Conservation (phyloP, 768 basidiomycete species). For the Xerocomellus chrysenteron region DNA sequence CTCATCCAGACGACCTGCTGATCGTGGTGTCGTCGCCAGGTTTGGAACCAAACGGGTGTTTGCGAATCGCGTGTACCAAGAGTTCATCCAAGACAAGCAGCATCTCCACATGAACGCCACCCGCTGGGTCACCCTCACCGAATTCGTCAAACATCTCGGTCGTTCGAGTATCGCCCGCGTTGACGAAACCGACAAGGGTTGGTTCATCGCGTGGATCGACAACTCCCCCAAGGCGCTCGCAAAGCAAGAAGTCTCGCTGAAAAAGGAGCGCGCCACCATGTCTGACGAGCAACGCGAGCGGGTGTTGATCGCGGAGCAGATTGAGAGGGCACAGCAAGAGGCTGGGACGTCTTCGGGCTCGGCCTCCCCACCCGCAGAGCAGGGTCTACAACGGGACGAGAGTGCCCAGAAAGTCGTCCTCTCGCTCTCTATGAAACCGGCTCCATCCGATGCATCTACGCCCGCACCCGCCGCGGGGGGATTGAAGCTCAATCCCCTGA, state of each 20-base stretch:
- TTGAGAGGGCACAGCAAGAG: slow-evolving; percentile 74
- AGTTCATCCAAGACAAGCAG: slow-evolving; percentile 90
- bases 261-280: slow-evolving; percentile 88
- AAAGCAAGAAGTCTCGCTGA: slow-evolving; percentile 81
- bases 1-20: background rate
- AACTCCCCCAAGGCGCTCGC: slow-evolving; percentile 92
- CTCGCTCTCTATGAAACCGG: slow-evolving; percentile 62
- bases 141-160: slow-evolving; percentile 89
- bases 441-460: slow-evolving; percentile 25
- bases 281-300: slow-evolving; percentile 96
- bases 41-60: slow-evolving; percentile 94
- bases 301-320: slow-evolving; percentile 86
- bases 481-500: slow-evolving; percentile 59
- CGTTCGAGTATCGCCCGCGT: slow-evolving; percentile 83
- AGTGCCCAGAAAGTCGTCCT: slow-evolving; percentile 71
- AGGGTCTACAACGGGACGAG: slow-evolving; percentile 70
- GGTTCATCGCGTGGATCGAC: slow-evolving; percentile 97
- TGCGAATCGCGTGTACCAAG: slow-evolving; percentile 96
- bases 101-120: slow-evolving; percentile 99
- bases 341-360: slow-evolving; percentile 32
- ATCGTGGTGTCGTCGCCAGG: slow-evolving; percentile 34
- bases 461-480: slow-evolving; percentile 37
- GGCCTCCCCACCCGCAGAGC: slow-evolving; percentile 41
- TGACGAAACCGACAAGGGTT: slow-evolving; percentile 98
- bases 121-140: slow-evolving; percentile 96